Conservation (phyloP, 768 basidiomycete species). For the Rickenella mellea region DNA sequence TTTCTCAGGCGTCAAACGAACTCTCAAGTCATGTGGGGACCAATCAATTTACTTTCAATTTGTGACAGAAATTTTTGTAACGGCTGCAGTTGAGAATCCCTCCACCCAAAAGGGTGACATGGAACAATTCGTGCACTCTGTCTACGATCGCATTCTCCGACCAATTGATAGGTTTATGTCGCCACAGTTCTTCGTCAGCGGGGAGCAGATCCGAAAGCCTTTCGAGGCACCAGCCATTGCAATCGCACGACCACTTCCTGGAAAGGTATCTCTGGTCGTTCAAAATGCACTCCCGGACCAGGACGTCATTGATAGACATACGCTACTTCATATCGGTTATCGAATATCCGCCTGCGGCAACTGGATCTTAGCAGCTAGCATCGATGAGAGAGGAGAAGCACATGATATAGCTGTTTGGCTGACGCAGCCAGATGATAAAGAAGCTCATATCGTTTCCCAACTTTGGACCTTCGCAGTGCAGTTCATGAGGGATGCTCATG, state of each 20-base stretch:
- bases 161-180: constrained; percentile 55
- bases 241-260: constrained; percentile 36
- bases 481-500: constrained; percentile 52
- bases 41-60: constrained; percentile 59
- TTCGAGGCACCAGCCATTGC: constrained; percentile 62
- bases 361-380: constrained; percentile 68
- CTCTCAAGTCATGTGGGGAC: constrained; percentile 35
- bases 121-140: constrained; percentile 44
- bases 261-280: constrained; percentile 26
- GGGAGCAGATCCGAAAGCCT: constrained; percentile 31
- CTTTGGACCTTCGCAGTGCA: constrained; percentile 64
- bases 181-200: constrained; percentile 33
- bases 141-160: constrained; percentile 64
- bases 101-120: constrained; percentile 30
- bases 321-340: constrained; percentile 73
- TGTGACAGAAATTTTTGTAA: constrained; percentile 55
- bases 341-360: constrained; percentile 53
- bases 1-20: constrained; percentile 52
- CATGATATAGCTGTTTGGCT: constrained; percentile 63
- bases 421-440: constrained; percentile 38
- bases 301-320: constrained; percentile 48
- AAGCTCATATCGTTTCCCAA: constrained; percentile 42
- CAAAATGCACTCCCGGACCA: constrained; percentile 30
- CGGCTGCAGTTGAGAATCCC: constrained; percentile 37
- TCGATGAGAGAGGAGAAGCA: constrained; percentile 73